These are phyloP conservation scores for Avena sativa DNA, from an alignment of 176 grass and related monocot genomes.

Conservation along the genomic window DNA sequence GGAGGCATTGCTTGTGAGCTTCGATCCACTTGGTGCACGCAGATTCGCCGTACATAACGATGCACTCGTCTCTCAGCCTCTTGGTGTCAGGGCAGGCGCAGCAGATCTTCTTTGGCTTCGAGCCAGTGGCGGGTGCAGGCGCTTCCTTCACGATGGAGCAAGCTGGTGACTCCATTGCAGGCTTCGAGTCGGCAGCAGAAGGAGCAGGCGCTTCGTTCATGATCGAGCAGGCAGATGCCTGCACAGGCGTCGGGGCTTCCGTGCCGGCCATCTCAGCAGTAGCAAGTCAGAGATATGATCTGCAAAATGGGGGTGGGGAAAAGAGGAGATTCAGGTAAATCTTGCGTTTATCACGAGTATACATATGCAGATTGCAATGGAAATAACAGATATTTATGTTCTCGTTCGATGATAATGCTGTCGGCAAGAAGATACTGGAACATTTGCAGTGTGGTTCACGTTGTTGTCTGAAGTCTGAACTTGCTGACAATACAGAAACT, in stretches of 20 bases:
- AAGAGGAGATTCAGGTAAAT: background rate
- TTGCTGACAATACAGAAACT: background rate
- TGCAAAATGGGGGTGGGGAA: background rate
- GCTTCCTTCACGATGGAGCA: slow-evolving; percentile 36
- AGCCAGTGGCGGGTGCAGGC: slow-evolving; percentile 27
- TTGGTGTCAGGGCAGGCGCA: slow-evolving; percentile 94
- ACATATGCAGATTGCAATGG: background rate
- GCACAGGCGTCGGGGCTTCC: slow-evolving; percentile 30
- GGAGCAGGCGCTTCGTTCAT: slow-evolving; percentile 27
- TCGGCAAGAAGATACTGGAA: background rate
- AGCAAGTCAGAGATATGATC: background rate
- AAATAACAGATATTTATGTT: background rate
- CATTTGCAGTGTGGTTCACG: background rate
- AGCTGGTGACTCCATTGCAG: background rate
- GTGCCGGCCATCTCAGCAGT: slow-evolving; percentile 44
- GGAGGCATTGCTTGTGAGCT: slow-evolving; percentile 73
- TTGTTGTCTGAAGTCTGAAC: background rate
- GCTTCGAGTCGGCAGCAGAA: background rate
- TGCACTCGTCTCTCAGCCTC: slow-evolving; percentile 76
- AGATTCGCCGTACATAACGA: slow-evolving; percentile 64
- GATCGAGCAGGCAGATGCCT: slow-evolving; percentile 10
- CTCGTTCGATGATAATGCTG: background rate
- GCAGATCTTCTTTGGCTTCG: slow-evolving; percentile 88
- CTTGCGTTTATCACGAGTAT: no score
- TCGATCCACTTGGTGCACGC: slow-evolving; percentile 73